Base-by-base conservation (phyloP, 2,329 filamentous ascomycete species). In the Calonectria montana region DNA sequence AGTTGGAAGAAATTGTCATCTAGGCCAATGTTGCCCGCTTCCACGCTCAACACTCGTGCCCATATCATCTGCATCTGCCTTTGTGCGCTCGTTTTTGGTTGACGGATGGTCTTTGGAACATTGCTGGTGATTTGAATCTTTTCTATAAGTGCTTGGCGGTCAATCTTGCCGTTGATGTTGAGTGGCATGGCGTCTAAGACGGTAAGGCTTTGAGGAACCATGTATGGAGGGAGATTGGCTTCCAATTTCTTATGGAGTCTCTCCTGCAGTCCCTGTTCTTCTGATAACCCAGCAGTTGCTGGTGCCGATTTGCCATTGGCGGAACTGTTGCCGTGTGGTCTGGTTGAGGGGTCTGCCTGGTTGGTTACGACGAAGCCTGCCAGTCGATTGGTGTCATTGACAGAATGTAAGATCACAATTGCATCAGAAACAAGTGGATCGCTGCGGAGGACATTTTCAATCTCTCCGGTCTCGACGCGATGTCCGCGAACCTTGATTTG, bases 401-500 rank as follows among this genome's bases (percentile, higher is more conserved):
- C 18, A 3, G 25, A 50, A 10, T 50, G 16, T 15, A 31, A 4
- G 7, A 50, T 5, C 7, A 31, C 25, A 18, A 50, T n/a, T 29
- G 47, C 47, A 31, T 31, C 16, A 4, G 47, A 18, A 7, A 50
- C 15, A 2, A 50, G 25, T 10, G 25, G 25, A 29, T 50, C 47
- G 13, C 47, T 50, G 47, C 25, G 47, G 15, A 50, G 47, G 6
- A 50, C 81, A 1, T 80, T 78, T 2, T 81, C 81, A 1, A 83
- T 82, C 50, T 82, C 79, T 0, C 1, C 66, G 27, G 71, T 77
- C 45, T 80, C 75, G 8, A 82, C 79, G 66, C 21, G 0, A 12
- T 72, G 5, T 78, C 81, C 39, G 80, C 77, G 39, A 79, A 81
- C 76, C 79, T 81, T 1, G 81, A 82, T 4, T 72, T 81, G 50